Evolutionary conservation across 768 basidiomycete species (phyloP).

Genomic region (Xerocomus brunneocitrinus): DNA sequence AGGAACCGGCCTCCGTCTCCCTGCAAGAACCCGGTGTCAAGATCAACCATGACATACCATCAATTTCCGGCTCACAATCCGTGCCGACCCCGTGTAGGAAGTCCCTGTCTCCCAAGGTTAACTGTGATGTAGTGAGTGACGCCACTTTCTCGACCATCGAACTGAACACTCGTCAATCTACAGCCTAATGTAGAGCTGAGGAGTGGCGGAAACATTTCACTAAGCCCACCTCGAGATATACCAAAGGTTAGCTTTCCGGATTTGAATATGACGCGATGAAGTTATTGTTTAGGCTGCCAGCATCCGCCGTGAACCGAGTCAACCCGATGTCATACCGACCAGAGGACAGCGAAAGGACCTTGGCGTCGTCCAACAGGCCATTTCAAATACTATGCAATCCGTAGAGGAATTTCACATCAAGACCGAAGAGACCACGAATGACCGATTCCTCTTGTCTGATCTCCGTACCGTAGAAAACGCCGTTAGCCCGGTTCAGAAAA

Average conservation of each 20-base stretch:
- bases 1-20: background rate
- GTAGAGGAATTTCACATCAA: background rate
- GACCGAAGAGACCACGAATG: background rate
- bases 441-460: background rate
- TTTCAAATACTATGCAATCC: background rate
- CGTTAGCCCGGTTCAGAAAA: background rate
- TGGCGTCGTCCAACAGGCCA: conserved; percentile 11
- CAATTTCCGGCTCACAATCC: background rate
- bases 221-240: background rate
- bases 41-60: background rate
- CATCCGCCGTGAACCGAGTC: background rate
- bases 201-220: background rate
- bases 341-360: conserved; percentile 32
- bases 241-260: conserved; percentile 14
- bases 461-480: background rate
- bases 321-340: conserved; percentile 13
- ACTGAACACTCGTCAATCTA: background rate
- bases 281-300: conserved; percentile 4
- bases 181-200: background rate
- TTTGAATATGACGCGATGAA: background rate
- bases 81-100: background rate
- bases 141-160: background rate
- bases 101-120: background rate
- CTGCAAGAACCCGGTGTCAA: background rate
- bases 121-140: conserved; percentile 8